Conservation (phyloP, 768 basidiomycete species). For the Suillus sp. region DNA sequence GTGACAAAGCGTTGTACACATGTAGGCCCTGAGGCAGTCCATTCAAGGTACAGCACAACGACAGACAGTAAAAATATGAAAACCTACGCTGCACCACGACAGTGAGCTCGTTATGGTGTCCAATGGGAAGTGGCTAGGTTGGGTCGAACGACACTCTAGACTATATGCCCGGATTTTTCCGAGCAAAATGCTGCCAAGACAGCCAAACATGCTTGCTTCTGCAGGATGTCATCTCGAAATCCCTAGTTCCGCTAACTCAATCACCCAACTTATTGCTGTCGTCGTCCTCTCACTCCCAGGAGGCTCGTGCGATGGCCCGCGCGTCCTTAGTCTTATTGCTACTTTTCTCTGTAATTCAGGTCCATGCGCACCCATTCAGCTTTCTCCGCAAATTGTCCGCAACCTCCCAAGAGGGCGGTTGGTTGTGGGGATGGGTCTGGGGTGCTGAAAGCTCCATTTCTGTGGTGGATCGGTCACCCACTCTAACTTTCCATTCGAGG, state of each 20-base stretch:
- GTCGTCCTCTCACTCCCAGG: constrained; percentile 3
- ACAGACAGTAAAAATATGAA: background rate
- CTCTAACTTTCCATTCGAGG: constrained; percentile 69
- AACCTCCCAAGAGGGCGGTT: constrained; percentile 46
- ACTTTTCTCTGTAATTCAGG: constrained; percentile 14
- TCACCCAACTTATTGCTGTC: constrained; percentile 2
- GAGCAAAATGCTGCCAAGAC: constrained; percentile 19
- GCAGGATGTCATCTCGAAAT: constrained; percentile 13
- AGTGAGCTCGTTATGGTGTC: constrained; percentile 1
- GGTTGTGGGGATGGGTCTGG: constrained; percentile 69
- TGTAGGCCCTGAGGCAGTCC: background rate
- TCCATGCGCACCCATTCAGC: constrained; percentile 9
- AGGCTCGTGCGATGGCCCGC: constrained; percentile 22
- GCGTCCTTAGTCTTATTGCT: constrained; percentile 11
- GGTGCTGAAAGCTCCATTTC: constrained; percentile 71
- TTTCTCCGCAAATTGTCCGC: constrained; percentile 43
- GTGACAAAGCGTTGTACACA: background rate
- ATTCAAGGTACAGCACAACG: background rate
- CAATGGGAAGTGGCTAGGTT: background rate
- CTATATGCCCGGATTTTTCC: constrained; percentile 13
- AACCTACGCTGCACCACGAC: background rate
- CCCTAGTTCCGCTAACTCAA: constrained; percentile 2
- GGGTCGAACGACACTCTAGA: background rate
- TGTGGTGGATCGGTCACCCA: constrained; percentile 73
- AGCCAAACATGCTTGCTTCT: constrained; percentile 15